Base-by-base conservation (phyloP, 768 basidiomycete genomes). In the Scleroderma bovista region DNA sequence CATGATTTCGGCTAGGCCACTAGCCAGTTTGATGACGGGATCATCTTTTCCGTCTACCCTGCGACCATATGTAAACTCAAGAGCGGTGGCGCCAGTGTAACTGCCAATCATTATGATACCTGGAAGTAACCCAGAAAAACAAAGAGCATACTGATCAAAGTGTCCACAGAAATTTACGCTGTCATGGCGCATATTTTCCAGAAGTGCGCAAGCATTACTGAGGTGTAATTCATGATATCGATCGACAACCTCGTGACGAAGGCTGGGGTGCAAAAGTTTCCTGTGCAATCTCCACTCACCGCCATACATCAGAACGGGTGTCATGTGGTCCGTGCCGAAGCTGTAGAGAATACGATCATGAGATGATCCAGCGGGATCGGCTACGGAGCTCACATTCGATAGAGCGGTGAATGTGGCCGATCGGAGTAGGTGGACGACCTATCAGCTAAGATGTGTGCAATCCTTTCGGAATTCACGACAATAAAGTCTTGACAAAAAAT, bases 221-320 rank as follows among this genome's bases (percentile, higher is more conserved):
- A 47, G 24, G 36, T 53, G 46, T 40, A 51, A 24, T 3, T 46
- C 41, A 11, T 51, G 48, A 43, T 53, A 53, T 19, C 49, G 42
- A n/a, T 34, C 42, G 15, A 38, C 32, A 31, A 48, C 46, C 4
- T 53, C 48, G 17, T 39, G 26, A 4, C 52, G 45, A 17, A 59
- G 48, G 19, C 48, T 47, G 19, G 47, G 48, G 39, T 55, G 49
- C 19, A 55, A 46, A 6, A 57, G 38, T 33, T 51, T 51, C 36
- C 58, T 53, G 34, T 59, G 56, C 34, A 50, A 29, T 26, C 49
- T 53, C 56, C 55, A 61, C n/a, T 37, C 34, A 20, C 55, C 46
- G 15, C 57, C 58, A 39, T 57, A 59, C 10, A 34, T 43, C 34
- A 57, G 26, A 24, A 59, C 17, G 8, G 19, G 31, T 4, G 54